Evolutionary conservation across 2,329 filamentous ascomycete genomes (phyloP).

Genomic region (Colletotrichum lentis): DNA sequence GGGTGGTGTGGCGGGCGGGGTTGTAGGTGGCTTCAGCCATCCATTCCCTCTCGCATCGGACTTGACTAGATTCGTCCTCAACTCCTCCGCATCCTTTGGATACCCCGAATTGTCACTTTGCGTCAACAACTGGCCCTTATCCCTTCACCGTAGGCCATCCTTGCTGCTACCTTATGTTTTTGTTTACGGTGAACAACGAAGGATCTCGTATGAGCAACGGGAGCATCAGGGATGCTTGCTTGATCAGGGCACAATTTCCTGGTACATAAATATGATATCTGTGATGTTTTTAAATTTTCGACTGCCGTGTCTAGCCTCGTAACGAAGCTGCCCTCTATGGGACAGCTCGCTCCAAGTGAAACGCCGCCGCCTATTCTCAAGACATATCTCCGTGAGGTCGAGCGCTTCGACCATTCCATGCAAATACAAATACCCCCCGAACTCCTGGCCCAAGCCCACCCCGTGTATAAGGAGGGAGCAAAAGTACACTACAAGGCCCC

Average conservation of each 20-base stretch:
- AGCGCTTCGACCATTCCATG: conserved; percentile 42
- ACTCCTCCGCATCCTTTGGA: neutral
- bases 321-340: neutral
- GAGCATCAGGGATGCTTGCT: neutral
- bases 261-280: no score
- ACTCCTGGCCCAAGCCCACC: conserved; percentile 30
- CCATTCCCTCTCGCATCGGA: neutral
- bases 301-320: conserved; percentile 17
- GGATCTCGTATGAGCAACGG: neutral
- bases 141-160: neutral
- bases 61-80: conserved; percentile 5
- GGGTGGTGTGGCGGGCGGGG: neutral
- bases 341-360: conserved; percentile 16
- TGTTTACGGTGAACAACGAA: neutral
- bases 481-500: neutral
- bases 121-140: neutral
- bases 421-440: conserved; percentile 26
- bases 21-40: conserved; percentile 4
- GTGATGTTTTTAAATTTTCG: conserved; percentile 19
- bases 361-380: conserved; percentile 21
- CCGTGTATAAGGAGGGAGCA: neutral
- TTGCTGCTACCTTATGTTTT: neutral
- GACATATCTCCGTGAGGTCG: conserved; percentile 42
- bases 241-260: neutral
- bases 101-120: neutral